Conservation (phyloP, 345 rosid genomes). For the Corymbia maculata region DNA sequence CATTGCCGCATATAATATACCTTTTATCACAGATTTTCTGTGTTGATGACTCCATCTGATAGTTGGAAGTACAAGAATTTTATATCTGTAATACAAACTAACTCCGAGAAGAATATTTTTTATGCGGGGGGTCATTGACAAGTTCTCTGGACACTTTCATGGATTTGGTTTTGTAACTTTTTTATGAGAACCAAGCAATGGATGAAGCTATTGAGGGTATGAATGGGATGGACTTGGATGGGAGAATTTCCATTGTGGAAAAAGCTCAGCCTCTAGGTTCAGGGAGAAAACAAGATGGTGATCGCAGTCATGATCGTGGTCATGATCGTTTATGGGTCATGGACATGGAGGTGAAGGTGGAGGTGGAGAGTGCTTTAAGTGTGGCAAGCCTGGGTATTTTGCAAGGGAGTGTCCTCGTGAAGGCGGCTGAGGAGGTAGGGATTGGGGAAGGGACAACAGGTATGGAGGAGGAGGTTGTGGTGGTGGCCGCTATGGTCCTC, state of each 20-base stretch:
- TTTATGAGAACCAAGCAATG: conserved; percentile 73
- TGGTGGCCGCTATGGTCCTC: conserved; percentile 60
- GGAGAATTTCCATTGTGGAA: conserved; percentile 69
- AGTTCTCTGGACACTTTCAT: not conserved
- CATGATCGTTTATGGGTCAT: conserved; percentile 5
- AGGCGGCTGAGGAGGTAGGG: conserved; percentile 4
- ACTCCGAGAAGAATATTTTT: not conserved
- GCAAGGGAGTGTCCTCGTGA: conserved; percentile 83
- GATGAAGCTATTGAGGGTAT: conserved; percentile 77
- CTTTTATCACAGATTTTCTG: no score
- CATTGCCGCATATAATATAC: not conserved
- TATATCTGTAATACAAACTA: not conserved
- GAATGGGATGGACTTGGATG: conserved; percentile 92
- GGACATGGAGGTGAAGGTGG: not conserved
- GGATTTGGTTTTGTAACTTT: conserved; percentile 28
- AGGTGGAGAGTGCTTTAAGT: conserved; percentile 66
- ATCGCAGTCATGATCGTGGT: conserved; percentile 44
- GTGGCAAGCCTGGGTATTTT: conserved; percentile 88
- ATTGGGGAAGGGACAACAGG: not conserved
- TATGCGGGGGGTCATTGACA: not conserved
- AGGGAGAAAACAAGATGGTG: conserved; percentile 62
- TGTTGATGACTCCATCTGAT: no score
- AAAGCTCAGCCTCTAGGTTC: conserved; percentile 82
- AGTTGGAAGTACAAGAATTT: no score
- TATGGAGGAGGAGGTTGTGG: conserved; percentile 36